Evolutionary conservation across 192 early-diverging fungal genomes (phyloP), one percentile per base, ranked within the genome.

Genomic region (Cladochytrium replicatum): DNA sequence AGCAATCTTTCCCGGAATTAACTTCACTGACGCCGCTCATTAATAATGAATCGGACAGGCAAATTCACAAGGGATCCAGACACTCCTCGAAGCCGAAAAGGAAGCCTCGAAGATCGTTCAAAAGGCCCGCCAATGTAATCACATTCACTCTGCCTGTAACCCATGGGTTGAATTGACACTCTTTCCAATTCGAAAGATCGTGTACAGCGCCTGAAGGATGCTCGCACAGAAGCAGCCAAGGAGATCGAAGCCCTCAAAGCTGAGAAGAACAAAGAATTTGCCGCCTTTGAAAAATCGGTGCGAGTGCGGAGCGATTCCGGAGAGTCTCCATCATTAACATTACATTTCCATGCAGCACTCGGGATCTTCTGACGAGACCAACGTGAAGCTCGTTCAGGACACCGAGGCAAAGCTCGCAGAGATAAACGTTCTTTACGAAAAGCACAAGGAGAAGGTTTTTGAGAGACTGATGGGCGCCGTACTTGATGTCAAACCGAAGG

Each of bases 1-100:
- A n/a, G n/a, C n/a, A n/a, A n/a, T n/a, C n/a, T n/a, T n/a, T n/a
- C n/a, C n/a, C n/a, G n/a, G n/a, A n/a, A n/a, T n/a, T n/a, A n/a
- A n/a, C n/a, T n/a, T n/a, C n/a, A n/a, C n/a, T n/a, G n/a, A n/a
- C n/a, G n/a, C n/a, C n/a, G n/a, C n/a, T n/a, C n/a, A n/a, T n/a
- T 41, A 15, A 43, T 43, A 43, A 29, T 43, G 26, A 28, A 43
- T 29, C 29, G 11, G n/a, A n/a, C n/a, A n/a, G n/a, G n/a, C 82
- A 52, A 88, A 71, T 71, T 83, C 85, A 15, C 85, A 90, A 68
- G 91, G 91, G 39, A 95, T 98, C 58, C 84, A 91, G 59, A 93
- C 90, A 31, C 84, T 99, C 31, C 77, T 99, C 48, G 91, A 99
- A 52, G 95, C 95, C 46, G 95, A 99, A 69, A 91, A 89, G 67